Percentiles rank a stretch among this genome's conserved stretches.
Evolutionary conservation across 1,284 basidiomycete genomes (phyloP).

Genomic region (Anthracocystis panici-leucophaei): DNA sequence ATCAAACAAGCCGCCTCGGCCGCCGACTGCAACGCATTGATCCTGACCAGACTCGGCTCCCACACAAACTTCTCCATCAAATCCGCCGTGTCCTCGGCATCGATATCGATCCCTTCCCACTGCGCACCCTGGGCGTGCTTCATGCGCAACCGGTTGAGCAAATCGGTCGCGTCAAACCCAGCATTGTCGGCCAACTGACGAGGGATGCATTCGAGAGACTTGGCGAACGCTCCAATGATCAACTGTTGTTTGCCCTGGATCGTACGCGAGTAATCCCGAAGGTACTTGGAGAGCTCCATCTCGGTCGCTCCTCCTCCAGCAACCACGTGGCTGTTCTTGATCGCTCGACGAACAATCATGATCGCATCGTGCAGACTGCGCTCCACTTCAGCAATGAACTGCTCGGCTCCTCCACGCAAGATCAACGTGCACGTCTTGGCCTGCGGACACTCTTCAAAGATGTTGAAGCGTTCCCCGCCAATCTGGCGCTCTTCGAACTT

Average conservation of each 20-base stretch:
- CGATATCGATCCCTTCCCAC: slow-evolving; percentile 97
- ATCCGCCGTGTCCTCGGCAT: slow-evolving; percentile 86
- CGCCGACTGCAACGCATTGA: slow-evolving; percentile 93
- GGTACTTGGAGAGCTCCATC: slow-evolving; percentile 96
- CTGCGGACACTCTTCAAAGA: slow-evolving; percentile 92
- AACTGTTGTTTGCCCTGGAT: slow-evolving; percentile 97
- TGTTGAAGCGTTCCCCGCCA: slow-evolving; percentile 95
- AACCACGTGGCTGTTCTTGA: slow-evolving; percentile 94
- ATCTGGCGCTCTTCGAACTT: slow-evolving; percentile 94
- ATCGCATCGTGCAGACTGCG: slow-evolving; percentile 97
- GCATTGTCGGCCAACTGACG: slow-evolving; percentile 99
- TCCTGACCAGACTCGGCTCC: slow-evolving; percentile 96
- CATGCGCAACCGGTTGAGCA: slow-evolving; percentile 97
- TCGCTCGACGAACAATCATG: slow-evolving; percentile 98
- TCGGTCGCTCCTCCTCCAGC: slow-evolving; percentile 97
- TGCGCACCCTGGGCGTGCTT: slow-evolving; percentile 85
- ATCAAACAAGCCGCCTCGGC: slow-evolving; percentile 96
- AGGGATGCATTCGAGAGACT: slow-evolving; percentile 96
- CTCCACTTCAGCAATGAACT: slow-evolving; percentile 99
- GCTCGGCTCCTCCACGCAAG: slow-evolving; percentile 95
- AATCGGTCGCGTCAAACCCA: slow-evolving; percentile 95
- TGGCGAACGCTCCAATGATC: slow-evolving; percentile 94
- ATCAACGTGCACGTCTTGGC: slow-evolving; percentile 99
- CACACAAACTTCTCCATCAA: slow-evolving; percentile 97
- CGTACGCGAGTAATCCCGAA: slow-evolving; percentile 88